These are phyloP conservation scores for Venturia oleaginea DNA, from an alignment of 2,329 filamentous ascomycete genomes.

Conservation along the genomic window DNA sequence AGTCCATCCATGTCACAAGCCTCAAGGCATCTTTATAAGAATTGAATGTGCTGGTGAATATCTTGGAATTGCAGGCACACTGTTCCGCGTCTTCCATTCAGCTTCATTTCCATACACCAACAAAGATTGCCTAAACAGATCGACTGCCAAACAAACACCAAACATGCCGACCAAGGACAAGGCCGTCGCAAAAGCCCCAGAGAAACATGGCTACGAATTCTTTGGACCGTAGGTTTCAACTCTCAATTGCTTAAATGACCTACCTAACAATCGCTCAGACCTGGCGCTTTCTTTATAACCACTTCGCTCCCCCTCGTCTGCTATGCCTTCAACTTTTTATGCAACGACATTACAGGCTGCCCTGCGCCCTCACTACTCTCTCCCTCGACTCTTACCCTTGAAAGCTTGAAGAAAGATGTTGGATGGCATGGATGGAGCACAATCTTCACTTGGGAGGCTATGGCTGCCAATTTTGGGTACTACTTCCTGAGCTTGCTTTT, in stretches of 20 bases:
- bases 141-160: background rate
- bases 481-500: constrained; percentile 68
- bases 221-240: constrained; percentile 28
- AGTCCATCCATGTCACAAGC: background rate
- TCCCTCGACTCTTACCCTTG: constrained; percentile 61
- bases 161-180: constrained; percentile 7
- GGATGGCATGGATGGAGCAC: constrained; percentile 74
- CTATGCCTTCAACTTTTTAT: constrained; percentile 73
- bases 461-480: constrained; percentile 65
- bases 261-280: constrained; percentile 36
- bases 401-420: constrained; percentile 66
- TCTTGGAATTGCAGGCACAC: background rate
- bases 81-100: background rate
- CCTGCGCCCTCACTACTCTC: constrained; percentile 72
- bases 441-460: constrained; percentile 60
- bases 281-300: constrained; percentile 68
- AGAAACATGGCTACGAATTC: constrained; percentile 32
- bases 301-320: constrained; percentile 71
- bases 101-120: background rate
- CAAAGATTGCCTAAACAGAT: background rate
- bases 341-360: constrained; percentile 89
- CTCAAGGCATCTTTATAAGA: background rate
- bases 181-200: background rate
- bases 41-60: background rate
- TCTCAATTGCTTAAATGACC: background rate